Percentiles rank a stretch among this genome's conserved stretches.
phyloP scores from a whole-genome alignment of 2,329 filamentous ascomycete genomes.

The Talaromyces sp. region DNA sequence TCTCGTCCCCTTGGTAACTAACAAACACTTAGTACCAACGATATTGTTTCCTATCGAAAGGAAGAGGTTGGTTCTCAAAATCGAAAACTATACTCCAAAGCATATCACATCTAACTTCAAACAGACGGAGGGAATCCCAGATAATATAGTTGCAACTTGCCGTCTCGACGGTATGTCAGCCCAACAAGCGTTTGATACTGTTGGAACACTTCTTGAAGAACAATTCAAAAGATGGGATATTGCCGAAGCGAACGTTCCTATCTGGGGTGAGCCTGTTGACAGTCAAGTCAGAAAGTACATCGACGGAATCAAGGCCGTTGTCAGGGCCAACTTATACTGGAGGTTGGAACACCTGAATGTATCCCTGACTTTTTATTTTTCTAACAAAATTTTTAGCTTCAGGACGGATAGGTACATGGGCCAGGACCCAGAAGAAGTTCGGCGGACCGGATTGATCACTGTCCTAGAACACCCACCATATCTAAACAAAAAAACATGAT shows the following conservation, averaged over 20 bases:
- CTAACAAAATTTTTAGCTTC: conserved; percentile 13
- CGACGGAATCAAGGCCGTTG: conserved; percentile 18
- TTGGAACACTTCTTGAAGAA: conserved; percentile 17
- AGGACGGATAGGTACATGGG: conserved; percentile 19
- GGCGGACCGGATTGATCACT: conserved; percentile 11
- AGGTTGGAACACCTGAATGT: conserved; percentile 13
- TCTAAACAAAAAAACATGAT: too few species aligned
- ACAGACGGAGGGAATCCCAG: conserved; percentile 18
- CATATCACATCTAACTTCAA: background rate
- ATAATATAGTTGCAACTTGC: conserved; percentile 19
- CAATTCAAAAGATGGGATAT: conserved; percentile 22
- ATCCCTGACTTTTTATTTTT: background rate
- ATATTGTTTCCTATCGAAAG: conserved; percentile 23
- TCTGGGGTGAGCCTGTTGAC: conserved; percentile 20
- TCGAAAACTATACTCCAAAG: background rate
- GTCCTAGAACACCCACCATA: background rate
- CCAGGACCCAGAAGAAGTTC: conserved; percentile 11
- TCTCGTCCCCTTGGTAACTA: too few species aligned
- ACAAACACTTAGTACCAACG: conserved; percentile 16
- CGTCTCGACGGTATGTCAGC: background rate
- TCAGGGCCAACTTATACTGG: conserved; percentile 22
- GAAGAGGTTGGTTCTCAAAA: conserved; percentile 17
- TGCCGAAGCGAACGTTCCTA: conserved; percentile 18
- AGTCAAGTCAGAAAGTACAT: conserved; percentile 21
- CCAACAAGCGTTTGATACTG: conserved; percentile 21